These are phyloP conservation scores for Zancudomyces culisetae DNA, from an alignment of 371 early-diverging fungal species.

Conservation along the genomic window DNA sequence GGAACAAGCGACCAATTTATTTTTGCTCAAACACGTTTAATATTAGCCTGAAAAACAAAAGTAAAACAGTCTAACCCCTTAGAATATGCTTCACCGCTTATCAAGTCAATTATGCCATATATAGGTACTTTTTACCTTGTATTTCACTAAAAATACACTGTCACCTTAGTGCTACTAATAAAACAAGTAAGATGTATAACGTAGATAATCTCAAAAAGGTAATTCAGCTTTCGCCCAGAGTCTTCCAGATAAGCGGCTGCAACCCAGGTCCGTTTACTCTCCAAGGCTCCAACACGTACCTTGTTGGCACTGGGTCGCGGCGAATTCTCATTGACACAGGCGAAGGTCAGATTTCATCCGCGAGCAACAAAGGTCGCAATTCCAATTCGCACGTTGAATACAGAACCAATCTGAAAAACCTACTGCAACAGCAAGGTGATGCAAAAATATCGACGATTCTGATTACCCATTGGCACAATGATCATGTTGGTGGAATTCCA, in stretches of 20 bases:
- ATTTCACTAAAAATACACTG: no score
- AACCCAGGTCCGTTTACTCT: constrained; percentile 59
- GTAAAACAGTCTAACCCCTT: no score
- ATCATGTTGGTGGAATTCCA: constrained; percentile 57
- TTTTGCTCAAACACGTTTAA: no score
- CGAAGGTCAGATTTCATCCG: constrained; percentile 44
- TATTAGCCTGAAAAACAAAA: no score
- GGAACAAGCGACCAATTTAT: no score
- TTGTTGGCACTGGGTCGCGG: constrained; percentile 52
- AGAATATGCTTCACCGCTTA: no score
- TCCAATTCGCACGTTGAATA: constrained; percentile 50
- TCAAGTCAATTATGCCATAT: no score
- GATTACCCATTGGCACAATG: constrained; percentile 67
- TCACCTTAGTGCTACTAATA: no score
- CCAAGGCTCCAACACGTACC: constrained; percentile 76
- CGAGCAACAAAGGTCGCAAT: no score
- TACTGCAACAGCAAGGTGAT: constrained; percentile 28
- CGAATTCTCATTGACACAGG: constrained; percentile 68
- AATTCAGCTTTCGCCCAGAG: not conserved
- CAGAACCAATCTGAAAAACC: constrained; percentile 25
- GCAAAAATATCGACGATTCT: constrained; percentile 45
- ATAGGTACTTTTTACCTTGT: no score
- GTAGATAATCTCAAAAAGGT: no score
- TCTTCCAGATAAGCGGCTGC: constrained; percentile 20
- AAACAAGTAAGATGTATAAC: no score